Base-by-base conservation (phyloP, 805 yeast species). In the Metschnikowia arizonensis region DNA sequence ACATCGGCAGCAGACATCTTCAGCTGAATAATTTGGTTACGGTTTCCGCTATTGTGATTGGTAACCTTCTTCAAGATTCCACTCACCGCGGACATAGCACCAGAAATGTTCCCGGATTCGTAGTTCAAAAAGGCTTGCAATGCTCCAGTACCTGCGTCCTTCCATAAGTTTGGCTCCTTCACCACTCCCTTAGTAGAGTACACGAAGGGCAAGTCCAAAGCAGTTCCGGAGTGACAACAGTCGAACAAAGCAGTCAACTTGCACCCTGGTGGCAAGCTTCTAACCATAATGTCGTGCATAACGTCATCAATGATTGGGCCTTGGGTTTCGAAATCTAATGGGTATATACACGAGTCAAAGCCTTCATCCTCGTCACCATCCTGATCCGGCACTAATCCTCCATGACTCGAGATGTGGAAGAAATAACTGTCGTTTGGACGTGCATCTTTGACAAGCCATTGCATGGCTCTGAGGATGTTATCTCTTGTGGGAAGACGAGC, bases 391-490 rank as follows among this genome's bases (percentile, higher is more conserved):
- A 81, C 78, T 57, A 81, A 85, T 2, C 93, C 88, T 25, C 96
- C 96, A 59, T 88, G 96, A 6, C 96, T 93, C 0, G 93, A 84
- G 60, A 83, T 87, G 61, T 88, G 95, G 73, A 88, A 79, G 55
- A 88, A 82, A 40, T 87, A 63, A 7, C 88, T 78, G 64, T 87
- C 95, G 54, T 87, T 85, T 12, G 93, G 83, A 53, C 67, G 70
- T 0, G 95, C 93, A 50, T 73, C 84, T 17, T 68, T 69, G 17
- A 83, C 90, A 18, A 87, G 73, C 96, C 96, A 87, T 45, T 76
- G 81, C 85, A 85, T 84, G 2, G 89, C 96, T 34, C 82, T 72
- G 17, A 85, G 58, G 61, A 88, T 87, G 61, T 88, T 87, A 4
- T 72, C 79, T 44, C 77, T 69, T 2, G 87, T 79, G 15, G 96